Conservation (phyloP, 2,329 filamentous ascomycete species). For the Malbranchea zuffiana region DNA sequence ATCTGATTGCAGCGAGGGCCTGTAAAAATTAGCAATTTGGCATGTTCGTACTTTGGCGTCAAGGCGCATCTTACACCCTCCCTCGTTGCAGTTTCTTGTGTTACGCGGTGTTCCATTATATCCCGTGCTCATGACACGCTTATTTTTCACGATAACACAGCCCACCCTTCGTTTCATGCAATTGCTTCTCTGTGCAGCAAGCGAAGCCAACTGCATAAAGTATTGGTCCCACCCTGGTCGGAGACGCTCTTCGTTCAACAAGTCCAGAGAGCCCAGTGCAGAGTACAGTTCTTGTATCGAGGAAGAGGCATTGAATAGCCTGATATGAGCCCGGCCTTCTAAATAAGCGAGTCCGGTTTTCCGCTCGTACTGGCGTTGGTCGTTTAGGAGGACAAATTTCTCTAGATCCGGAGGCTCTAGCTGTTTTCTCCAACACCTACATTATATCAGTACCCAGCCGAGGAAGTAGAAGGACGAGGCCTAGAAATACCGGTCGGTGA, state of each 20-base stretch:
- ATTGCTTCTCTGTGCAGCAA: slow-evolving; percentile 82
- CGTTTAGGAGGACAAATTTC: slow-evolving; percentile 52
- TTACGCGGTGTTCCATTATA: slow-evolving; percentile 96
- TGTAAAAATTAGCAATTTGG: slow-evolving; percentile 16
- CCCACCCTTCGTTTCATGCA: slow-evolving; percentile 98
- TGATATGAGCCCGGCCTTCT: slow-evolving; percentile 69
- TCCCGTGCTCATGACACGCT: slow-evolving; percentile 82
- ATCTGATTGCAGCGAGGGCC: slow-evolving; percentile 68
- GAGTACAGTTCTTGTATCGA: slow-evolving; percentile 60
- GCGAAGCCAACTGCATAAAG: slow-evolving; percentile 91
- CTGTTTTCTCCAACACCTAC: slow-evolving; percentile 40
- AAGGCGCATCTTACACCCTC: slow-evolving; percentile 53
- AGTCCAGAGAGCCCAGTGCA: slow-evolving; percentile 61
- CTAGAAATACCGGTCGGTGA: slow-evolving; percentile 44
- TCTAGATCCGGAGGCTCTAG: slow-evolving; percentile 45
- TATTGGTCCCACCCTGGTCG: slow-evolving; percentile 93
- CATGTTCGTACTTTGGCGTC: neutral
- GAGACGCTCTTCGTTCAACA: slow-evolving; percentile 66
- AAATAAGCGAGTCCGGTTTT: slow-evolving; percentile 60
- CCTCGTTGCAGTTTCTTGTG: slow-evolving; percentile 80
- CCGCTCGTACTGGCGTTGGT: slow-evolving; percentile 61
- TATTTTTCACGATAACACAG: slow-evolving; percentile 78
- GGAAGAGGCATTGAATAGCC: slow-evolving; percentile 72
- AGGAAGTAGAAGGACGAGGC: neutral
- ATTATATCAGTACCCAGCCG: slow-evolving; percentile 7